Evolutionary conservation across 371 early-diverging fungal species (phyloP).

Genomic region (Smittium mucronatum): DNA sequence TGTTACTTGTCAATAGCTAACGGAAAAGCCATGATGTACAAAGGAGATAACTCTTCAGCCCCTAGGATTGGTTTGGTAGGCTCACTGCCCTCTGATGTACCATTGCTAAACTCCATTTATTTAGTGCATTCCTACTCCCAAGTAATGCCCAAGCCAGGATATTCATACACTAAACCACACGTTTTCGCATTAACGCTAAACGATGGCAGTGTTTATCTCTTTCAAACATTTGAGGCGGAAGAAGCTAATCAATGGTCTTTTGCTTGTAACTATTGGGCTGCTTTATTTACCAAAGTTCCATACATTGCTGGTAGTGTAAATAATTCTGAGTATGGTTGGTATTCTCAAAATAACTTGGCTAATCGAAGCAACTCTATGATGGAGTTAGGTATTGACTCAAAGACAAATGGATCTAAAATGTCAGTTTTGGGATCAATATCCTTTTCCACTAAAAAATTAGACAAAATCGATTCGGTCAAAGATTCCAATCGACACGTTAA

Average conservation of each 20-base stretch:
- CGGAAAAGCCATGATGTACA: slow-evolving; percentile 66
- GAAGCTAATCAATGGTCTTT: slow-evolving; percentile 68
- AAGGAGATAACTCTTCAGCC: slow-evolving; percentile 37
- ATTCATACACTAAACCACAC: slow-evolving; percentile 56
- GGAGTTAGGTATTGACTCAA: background rate
- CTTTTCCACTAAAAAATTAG: background rate
- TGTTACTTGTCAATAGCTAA: slow-evolving; percentile 55
- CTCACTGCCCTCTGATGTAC: slow-evolving; percentile 31
- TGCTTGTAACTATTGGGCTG: slow-evolving; percentile 85
- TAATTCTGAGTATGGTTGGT: slow-evolving; percentile 87
- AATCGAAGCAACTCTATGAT: slow-evolving; percentile 18
- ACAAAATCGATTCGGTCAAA: slow-evolving; percentile 14
- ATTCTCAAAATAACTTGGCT: slow-evolving; percentile 36
- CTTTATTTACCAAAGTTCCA: slow-evolving; percentile 73
- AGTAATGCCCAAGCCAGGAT: slow-evolving; percentile 68
- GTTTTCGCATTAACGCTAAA: slow-evolving; percentile 71
- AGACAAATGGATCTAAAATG: background rate
- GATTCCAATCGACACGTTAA: slow-evolving; percentile 22
- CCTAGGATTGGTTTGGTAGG: slow-evolving; percentile 1
- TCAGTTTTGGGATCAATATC: background rate
- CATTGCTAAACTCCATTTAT: slow-evolving; percentile 43
- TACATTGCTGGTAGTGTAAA: slow-evolving; percentile 59
- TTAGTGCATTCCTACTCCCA: slow-evolving; percentile 65
- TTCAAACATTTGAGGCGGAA: slow-evolving; percentile 54
- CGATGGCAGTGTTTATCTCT: slow-evolving; percentile 66